Evolutionary conservation across 352 stramenopile species (phyloP), one percentile per base, ranked within the genome.

Genomic region (Pythium plurisporium): DNA sequence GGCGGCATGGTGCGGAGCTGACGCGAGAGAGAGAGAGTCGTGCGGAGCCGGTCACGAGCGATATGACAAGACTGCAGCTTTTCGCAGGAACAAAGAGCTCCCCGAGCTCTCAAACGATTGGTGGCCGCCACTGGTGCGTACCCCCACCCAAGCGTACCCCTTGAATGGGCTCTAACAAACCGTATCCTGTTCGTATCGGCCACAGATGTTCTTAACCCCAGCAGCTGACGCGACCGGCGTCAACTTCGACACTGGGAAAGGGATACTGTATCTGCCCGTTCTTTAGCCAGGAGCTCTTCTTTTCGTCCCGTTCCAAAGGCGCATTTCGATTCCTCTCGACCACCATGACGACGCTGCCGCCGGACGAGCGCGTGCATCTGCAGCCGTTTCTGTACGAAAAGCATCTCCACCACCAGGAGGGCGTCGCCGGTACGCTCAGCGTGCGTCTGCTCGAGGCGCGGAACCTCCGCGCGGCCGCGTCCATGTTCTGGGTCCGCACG

Each of bases 401-500:
- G 73, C 80, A 92, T 58, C 33, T 92, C 38, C 59, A 52, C 15
- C 82, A 92, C 59, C 82, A 92, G 55, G 79, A 89, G 10, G 79
- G 79, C 27, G 69, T 90, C 30, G 82, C 80, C 3, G 82, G 82
- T 19, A 83, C 73, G 52, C 65, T 92, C 34, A 86, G 68, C 25
- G 88, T 92, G 47, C 78, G 82, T 0, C 64, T 92, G 14, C 67
- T 92, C 15, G 80, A 85, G 30, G 82, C 82, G 31, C 76, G 79
- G 26, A 84, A 88, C 61, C 68, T 92, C 38, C 80, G 72, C 19
- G 79, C 80, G 19, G 78, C 74, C 9, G 64, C 79, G 23, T 90
- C 82, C 55, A 88, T 92, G 78, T 92, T 92, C 60, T 89, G 82
- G 74, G 70, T 85, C 41, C 82, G 80, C 52, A 88, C 78, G 31